A percentile compares a stretch with the other conserved stretches of the same genome.
These are phyloP conservation scores for Effrenium voratum DNA, from an alignment of 73 alveolate genomes.

Conservation along the genomic window DNA sequence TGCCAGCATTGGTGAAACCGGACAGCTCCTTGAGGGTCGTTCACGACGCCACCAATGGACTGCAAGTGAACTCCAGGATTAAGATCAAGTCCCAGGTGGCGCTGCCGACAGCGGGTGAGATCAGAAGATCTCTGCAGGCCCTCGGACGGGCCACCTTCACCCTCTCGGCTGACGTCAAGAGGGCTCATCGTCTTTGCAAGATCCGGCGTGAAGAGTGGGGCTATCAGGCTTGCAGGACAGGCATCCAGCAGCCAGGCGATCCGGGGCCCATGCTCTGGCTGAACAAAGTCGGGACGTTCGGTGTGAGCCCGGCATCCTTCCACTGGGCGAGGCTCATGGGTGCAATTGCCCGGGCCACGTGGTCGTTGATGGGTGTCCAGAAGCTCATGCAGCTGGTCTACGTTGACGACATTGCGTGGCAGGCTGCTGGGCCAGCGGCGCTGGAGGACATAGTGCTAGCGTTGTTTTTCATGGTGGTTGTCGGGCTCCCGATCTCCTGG, in stretches of 20 bases:
- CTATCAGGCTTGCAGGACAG: not conserved
- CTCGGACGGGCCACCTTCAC: not conserved
- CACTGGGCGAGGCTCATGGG: constrained; percentile 37
- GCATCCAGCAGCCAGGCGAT: no score
- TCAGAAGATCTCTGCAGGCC: not conserved
- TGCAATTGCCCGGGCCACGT: constrained; percentile 18
- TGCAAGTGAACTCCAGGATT: constrained; percentile 1
- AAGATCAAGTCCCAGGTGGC: not conserved
- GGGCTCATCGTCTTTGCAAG: constrained; percentile 32
- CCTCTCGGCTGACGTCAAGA: not conserved
- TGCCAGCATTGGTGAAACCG: constrained; percentile 5
- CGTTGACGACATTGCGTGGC: constrained; percentile 57
- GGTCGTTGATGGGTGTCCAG: not conserved
- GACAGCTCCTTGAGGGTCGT: constrained; percentile 28
- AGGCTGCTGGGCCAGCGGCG: not conserved
- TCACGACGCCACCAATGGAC: constrained; percentile 43
- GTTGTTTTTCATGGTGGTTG: not conserved
- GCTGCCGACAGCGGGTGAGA: constrained; percentile 3
- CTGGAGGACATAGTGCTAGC: not conserved
- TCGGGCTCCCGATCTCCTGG: constrained; percentile 53
- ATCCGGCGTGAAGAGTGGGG: constrained; percentile 12
- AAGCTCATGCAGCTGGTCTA: not conserved
- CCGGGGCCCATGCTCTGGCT: not conserved
- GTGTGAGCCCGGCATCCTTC: not conserved
- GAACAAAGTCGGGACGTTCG: constrained; percentile 46